Conservation (phyloP, 1,284 basidiomycete genomes). For the Fomitopsis pinicola region DNA sequence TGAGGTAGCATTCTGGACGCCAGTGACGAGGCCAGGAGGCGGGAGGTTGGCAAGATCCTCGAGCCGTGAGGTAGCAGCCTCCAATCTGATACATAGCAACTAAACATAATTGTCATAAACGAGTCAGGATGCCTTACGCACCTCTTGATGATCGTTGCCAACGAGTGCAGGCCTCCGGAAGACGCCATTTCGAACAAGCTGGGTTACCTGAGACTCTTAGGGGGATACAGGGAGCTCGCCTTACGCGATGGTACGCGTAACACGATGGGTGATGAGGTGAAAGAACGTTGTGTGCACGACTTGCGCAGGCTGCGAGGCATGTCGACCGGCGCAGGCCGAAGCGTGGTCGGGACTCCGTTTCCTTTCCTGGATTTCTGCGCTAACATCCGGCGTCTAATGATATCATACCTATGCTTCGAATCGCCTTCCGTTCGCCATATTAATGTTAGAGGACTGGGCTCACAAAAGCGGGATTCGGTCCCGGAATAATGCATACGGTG, state of each 20-base stretch:
- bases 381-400: not conserved
- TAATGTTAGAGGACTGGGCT: no score
- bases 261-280: not conserved
- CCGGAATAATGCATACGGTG: no score
- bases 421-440: not conserved
- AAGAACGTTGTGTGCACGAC: not conserved
- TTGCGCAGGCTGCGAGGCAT: not conserved
- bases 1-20: slow-evolving; percentile 23
- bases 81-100: slow-evolving; percentile 47
- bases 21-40: slow-evolving; percentile 22
- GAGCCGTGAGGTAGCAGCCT: slow-evolving; percentile 92
- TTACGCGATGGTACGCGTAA: not conserved
- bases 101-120: not conserved
- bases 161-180: slow-evolving; percentile 55
- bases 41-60: slow-evolving; percentile 77
- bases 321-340: slow-evolving; percentile 1
- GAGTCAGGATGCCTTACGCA: slow-evolving; percentile 30
- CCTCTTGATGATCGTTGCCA: slow-evolving; percentile 83
- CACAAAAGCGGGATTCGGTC: no score
- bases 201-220: not conserved
- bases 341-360: not conserved
- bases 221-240: not conserved
- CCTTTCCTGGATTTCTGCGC: not conserved
- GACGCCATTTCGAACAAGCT: slow-evolving; percentile 13
- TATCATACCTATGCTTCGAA: not conserved